These are phyloP conservation scores for Penicillium frequentans DNA, from an alignment of 2,329 filamentous ascomycete species.

Conservation along the genomic window DNA sequence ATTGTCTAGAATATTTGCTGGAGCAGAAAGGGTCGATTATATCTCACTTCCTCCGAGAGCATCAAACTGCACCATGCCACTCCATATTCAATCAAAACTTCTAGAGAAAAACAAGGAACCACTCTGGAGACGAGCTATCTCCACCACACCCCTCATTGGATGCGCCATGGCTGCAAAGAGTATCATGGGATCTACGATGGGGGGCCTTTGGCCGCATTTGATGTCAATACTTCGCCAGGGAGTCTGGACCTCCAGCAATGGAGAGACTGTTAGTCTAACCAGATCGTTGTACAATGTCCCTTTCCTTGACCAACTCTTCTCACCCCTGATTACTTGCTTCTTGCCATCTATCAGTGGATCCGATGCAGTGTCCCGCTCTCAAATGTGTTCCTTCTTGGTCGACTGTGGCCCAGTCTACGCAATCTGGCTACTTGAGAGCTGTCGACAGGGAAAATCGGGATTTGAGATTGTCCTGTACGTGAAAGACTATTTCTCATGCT, in stretches of 20 bases:
- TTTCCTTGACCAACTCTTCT: not conserved
- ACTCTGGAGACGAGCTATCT: not conserved
- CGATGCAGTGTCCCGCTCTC: not conserved
- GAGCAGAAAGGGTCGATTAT: not conserved
- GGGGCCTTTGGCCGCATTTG: not conserved
- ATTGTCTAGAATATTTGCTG: not conserved
- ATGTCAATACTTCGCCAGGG: not conserved
- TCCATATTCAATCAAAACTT: not conserved
- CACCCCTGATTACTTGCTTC: not conserved
- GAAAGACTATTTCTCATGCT: not conserved
- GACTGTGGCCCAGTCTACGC: not conserved
- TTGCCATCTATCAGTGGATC: not conserved
- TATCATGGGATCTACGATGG: not conserved
- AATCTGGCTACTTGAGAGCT: not conserved
- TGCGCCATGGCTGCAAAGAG: not conserved
- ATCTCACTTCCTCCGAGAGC: not conserved
- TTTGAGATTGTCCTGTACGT: not conserved
- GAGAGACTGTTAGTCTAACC: not conserved
- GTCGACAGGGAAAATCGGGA: not conserved
- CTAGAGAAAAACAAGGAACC: not conserved
- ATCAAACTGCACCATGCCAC: not conserved
- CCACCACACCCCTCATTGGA: not conserved
- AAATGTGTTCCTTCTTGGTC: not conserved
- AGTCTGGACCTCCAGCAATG: not conserved
- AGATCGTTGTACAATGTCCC: not conserved